Evolutionary conservation across 345 rosid genomes (phyloP), one percentile per base, ranked within the genome.

Genomic region (Syzygium oleosum): DNA sequence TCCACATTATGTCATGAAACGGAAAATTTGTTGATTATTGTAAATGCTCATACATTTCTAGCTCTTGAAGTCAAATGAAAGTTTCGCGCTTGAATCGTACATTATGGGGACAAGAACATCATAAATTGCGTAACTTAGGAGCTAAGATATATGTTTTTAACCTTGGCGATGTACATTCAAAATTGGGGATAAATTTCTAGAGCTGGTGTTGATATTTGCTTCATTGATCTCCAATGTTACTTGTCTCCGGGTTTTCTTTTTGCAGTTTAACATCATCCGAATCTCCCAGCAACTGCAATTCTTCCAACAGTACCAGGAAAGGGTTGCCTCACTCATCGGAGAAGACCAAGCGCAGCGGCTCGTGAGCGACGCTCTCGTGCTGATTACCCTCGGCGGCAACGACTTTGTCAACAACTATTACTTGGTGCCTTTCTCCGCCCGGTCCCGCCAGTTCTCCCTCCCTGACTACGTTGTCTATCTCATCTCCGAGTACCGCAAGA

Each of bases 361-460:
- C 49, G 95, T 95, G 52, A 93, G 88, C 51, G 59, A 88, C 84
- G 93, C 94, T n/a, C 91, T 96, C 31, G 93, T 94, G 38, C 91
- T 96, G 61, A 92, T 94, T 87, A 94, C 97, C 1, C 92, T 96
- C 34, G 98, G 98, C 2, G 98, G 97, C 85, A 96, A 96, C 84
- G 98, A 94, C 87, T 96, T 96, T 22, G 97, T 96, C 52, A 96
- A 96, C 89, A 96, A 96, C 92, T 96, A 96, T 89, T 95, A 91
- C 90, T 88, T 96, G 92, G 92, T 96, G 88, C 98, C 98, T 41
- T 94, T 90, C 89, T 96, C 98, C 5, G 92, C 95, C 38, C 92
- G 98, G 87, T 95, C 97, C n/a, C 97, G 96, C 86, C 98, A 96
- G 77, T 94, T 88, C 58, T 21, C 95, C 16, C 90, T 96, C 85